Base-by-base conservation (phyloP, 176 grass and related monocot genomes). In the Calamus simplicifolius region DNA sequence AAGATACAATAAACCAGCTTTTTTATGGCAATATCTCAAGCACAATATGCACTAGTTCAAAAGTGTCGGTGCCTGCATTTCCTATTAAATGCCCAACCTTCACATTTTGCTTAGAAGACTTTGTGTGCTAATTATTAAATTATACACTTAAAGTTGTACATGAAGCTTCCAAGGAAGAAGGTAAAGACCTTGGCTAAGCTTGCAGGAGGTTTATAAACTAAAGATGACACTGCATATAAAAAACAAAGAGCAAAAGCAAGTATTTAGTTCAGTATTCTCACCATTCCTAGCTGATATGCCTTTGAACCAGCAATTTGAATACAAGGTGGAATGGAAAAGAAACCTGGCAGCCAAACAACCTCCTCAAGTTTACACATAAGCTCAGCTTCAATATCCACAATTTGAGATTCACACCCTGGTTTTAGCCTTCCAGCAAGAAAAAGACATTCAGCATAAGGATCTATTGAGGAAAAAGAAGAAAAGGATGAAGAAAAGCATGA, bases 271-370 rank as follows among this genome's bases (percentile, higher is more conserved):
- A 25, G 5, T 35, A 8, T 35, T 38, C 63, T 76, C 30, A 91
- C 92, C 92, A 91, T 85, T n/a, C 92, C 92, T 66, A 72, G 69
- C 59, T 78, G 87, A 67, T 97, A 97, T 69, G 75, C 77, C 60
- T 58, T 76, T 59, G 87, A 79, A 52, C 87, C 78, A 69, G 92
- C 81, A 82, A 97, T 97, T 54, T 81, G 92, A 65, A 88, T 61
- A 56, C 85, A 72, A 31, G 81, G 73, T 6, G 75, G 84, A 10
- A 97, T 87, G 1, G 87, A 79, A 49, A 84, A 97, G 81, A 97
- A 97, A 75, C 74, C 74, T n/a, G 84, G 78, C 21, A 97, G 75
- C 92, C 92, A 97, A 15, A 54, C 51, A 51, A 91, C 84, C 52
- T 73, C 82, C 61, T 75, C 19, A 15, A 97, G 81, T 38, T 63